These are phyloP conservation scores for Quercus glauca DNA, from an alignment of 306 rosid genomes.

Conservation along the genomic window DNA sequence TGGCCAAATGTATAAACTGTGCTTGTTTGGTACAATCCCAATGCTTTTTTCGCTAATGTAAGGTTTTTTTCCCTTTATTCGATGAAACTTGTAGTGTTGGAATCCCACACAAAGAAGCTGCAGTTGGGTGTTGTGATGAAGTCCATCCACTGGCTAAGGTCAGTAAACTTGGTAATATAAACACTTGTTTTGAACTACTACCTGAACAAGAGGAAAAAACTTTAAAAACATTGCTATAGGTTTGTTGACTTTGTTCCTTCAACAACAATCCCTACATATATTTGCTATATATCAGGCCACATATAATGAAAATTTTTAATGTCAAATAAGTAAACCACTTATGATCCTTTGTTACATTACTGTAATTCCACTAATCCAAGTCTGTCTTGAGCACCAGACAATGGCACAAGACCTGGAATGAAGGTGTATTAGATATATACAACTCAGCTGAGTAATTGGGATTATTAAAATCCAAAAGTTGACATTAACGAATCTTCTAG, in stretches of 20 bases:
- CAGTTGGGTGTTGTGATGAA: constrained; percentile 35
- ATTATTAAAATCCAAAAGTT: neutral
- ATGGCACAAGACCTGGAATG: neutral
- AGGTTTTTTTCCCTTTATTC: neutral
- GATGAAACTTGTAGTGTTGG: constrained; percentile 35
- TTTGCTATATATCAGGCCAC: neutral
- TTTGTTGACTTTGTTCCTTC: too few relatives aligned
- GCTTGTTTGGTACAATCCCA: neutral
- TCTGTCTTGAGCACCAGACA: neutral
- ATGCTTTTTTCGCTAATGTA: neutral
- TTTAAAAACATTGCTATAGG: neutral
- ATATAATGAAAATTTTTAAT: neutral
- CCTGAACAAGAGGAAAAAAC: neutral
- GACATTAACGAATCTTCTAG: neutral
- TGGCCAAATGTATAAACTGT: neutral
- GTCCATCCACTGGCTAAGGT: constrained; percentile 51
- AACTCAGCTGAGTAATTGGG: neutral
- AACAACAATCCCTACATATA: neutral
- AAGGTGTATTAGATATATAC: neutral
- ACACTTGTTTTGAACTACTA: neutral
- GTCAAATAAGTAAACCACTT: neutral
- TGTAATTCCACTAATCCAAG: neutral
- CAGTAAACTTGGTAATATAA: neutral
- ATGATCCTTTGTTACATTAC: neutral
- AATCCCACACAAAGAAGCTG: constrained; percentile 49